These are phyloP conservation scores for Barnettozyma pratensis DNA, from an alignment of 805 yeast genomes.

Conservation along the genomic window DNA sequence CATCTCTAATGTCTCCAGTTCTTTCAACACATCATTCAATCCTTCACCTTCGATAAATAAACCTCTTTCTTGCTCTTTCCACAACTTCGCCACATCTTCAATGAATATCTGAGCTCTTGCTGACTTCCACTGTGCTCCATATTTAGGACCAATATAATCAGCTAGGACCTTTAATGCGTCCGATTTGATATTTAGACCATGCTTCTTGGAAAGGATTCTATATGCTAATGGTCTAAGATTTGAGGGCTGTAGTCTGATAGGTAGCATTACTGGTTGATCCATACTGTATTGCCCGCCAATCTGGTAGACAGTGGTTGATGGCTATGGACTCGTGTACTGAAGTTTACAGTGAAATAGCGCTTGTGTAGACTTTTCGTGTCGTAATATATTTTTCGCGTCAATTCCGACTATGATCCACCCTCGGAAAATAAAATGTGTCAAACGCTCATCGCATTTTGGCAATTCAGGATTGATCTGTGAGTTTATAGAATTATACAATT, in stretches of 20 bases:
- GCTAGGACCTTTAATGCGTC: constrained; percentile 74
- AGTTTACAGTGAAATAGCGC: too few relatives aligned
- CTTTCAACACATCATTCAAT: constrained; percentile 57
- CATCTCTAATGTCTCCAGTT: constrained; percentile 32
- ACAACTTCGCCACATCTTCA: constrained; percentile 71
- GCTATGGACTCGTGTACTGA: too few relatives aligned
- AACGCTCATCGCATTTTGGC: too few relatives aligned
- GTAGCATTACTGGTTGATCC: constrained; percentile 46
- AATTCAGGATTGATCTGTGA: too few relatives aligned
- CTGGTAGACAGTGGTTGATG: too few relatives aligned
- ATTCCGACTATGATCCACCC: too few relatives aligned
- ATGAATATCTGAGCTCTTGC: constrained; percentile 54
- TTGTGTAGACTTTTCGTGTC: too few relatives aligned
- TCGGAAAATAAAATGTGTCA: too few relatives aligned
- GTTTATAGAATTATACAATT: too few relatives aligned
- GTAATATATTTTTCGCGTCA: too few relatives aligned
- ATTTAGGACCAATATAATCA: constrained; percentile 65
- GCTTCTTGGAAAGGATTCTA: constrained; percentile 83
- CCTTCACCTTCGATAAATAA: constrained; percentile 77
- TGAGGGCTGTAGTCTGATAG: constrained; percentile 73
- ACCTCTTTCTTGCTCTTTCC: constrained; percentile 91
- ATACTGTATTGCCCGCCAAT: background rate
- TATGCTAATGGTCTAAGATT: constrained; percentile 89
- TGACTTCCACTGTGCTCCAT: constrained; percentile 85
- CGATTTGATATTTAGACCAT: constrained; percentile 84